Conservation (phyloP, 176 grass and related monocot species). For the Carex parvula region DNA sequence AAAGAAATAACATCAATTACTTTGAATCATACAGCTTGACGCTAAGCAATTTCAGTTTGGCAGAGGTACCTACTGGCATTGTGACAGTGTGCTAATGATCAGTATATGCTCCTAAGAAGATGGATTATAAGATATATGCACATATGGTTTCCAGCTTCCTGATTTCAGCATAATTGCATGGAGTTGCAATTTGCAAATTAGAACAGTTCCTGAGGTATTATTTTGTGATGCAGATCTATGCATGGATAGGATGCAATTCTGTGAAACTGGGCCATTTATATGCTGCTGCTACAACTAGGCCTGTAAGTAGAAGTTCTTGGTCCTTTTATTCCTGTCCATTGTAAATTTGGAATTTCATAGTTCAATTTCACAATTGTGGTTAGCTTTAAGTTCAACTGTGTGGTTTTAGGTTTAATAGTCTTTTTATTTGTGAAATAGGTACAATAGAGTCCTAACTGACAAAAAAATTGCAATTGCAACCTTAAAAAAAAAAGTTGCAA, state of each 20-base stretch:
- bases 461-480: background rate
- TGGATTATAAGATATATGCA: background rate
- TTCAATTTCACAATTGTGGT: background rate
- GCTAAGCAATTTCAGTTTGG: background rate
- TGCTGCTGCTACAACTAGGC: conserved; percentile 73
- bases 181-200: conserved; percentile 6
- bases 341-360: background rate
- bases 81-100: background rate
- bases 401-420: background rate
- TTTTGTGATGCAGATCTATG: conserved; percentile 59
- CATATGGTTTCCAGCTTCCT: background rate
- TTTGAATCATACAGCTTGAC: background rate
- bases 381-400: background rate
- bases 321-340: background rate
- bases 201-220: background rate
- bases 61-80: background rate
- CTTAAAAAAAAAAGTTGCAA: background rate
- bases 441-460: background rate
- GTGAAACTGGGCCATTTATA: conserved; percentile 82
- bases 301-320: conserved; percentile 33
- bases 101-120: background rate
- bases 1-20: background rate
- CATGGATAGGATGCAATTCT: conserved; percentile 85
- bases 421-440: too few relatives aligned
- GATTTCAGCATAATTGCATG: background rate